Conservation (phyloP, 1,284 basidiomycete genomes). For the Fomitopsis betulina region DNA sequence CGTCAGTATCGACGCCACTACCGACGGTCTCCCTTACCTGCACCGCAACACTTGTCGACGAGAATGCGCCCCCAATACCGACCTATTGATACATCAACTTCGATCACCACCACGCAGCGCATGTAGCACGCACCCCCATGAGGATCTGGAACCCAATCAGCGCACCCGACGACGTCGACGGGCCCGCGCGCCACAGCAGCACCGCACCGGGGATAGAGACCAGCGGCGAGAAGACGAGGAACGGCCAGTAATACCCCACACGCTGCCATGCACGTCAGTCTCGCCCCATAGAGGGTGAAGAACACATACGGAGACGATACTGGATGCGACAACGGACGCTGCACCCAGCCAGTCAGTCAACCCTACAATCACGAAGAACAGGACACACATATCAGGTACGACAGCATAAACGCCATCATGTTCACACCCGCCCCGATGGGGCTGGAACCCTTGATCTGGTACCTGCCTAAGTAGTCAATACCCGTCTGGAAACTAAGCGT, state of each 20-base stretch:
- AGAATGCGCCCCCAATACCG: constrained; percentile 4
- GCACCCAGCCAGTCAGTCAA: background rate
- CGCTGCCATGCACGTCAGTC: background rate
- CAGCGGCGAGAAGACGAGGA: constrained; percentile 4
- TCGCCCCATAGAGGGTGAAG: background rate
- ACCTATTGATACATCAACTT: background rate
- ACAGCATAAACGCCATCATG: constrained; percentile 7
- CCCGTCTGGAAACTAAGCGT: background rate
- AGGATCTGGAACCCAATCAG: constrained; percentile 10
- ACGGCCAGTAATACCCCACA: constrained; percentile 6
- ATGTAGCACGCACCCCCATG: constrained; percentile 1
- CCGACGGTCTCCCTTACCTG: background rate
- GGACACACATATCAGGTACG: constrained; percentile 6
- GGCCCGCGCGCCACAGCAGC: background rate
- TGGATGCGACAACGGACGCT: constrained; percentile 5
- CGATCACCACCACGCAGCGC: background rate
- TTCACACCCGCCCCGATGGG: constrained; percentile 5
- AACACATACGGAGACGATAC: constrained; percentile 2
- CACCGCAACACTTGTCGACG: constrained; percentile 4
- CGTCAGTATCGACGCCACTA: background rate
- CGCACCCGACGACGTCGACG: background rate
- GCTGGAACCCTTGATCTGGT: constrained; percentile 8
- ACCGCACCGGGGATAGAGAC: constrained; percentile 6
- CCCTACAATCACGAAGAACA: background rate
- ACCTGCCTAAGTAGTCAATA: background rate